Percentiles rank a stretch among this genome's conserved stretches.
Evolutionary conservation across 2,329 filamentous ascomycete genomes (phyloP).

Genomic region (Tolypocladium nubicola): DNA sequence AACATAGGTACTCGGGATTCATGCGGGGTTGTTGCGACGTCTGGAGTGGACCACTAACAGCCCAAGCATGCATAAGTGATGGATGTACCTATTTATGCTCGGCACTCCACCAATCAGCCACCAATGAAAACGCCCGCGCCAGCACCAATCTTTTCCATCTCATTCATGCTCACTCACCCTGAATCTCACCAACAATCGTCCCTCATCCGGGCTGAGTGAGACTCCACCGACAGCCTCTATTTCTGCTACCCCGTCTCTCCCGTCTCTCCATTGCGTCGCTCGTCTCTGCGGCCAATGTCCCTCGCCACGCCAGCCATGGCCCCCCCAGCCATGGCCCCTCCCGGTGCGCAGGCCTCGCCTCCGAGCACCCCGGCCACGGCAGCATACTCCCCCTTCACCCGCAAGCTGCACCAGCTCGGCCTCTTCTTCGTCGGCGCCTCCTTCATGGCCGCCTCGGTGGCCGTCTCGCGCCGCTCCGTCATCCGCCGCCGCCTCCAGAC

Average conservation of each 20-base stretch:
- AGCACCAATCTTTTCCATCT: background rate
- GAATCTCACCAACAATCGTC: background rate
- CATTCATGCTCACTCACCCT: background rate
- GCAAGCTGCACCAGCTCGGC: constrained; percentile 48
- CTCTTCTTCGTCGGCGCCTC: constrained; percentile 65
- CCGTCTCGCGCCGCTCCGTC: constrained; percentile 63
- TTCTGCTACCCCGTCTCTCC: too few relatives aligned
- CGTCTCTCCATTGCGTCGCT: background rate
- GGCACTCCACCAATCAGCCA: background rate
- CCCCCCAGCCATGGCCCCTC: background rate
- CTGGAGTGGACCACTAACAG: too few relatives aligned
- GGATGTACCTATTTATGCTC: too few relatives aligned
- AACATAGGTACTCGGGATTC: too few relatives aligned
- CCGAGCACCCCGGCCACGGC: background rate
- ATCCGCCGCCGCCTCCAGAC: constrained; percentile 48
- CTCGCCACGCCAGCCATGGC: background rate
- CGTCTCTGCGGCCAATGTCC: background rate
- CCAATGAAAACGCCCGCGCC: background rate
- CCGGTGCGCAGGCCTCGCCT: background rate
- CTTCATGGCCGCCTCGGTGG: constrained; percentile 63
- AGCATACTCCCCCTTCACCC: constrained; percentile 22
- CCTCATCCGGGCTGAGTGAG: background rate
- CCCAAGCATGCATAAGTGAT: too few relatives aligned
- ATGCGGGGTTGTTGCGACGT: too few relatives aligned
- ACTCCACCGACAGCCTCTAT: background rate